Conservation (phyloP, 208 protist genomes). For the Crithidia brevicula region DNA sequence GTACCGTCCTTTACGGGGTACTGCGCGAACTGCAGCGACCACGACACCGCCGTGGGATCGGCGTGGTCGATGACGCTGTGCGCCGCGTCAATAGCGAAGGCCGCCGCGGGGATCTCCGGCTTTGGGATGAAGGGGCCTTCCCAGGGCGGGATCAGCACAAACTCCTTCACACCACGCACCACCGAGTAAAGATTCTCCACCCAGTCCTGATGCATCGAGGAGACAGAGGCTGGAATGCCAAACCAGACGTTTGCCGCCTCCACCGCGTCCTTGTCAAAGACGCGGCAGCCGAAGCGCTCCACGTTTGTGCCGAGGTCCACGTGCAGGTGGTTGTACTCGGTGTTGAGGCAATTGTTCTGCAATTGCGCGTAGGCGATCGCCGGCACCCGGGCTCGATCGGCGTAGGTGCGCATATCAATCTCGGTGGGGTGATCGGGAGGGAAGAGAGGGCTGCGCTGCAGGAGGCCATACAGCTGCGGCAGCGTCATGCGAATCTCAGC, state of each 20-base stretch:
- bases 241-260: conserved; percentile 93
- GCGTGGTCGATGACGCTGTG: conserved; percentile 20
- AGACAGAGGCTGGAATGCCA: conserved; percentile 77
- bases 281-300: conserved; percentile 67
- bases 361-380: conserved; percentile 87
- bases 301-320: conserved; percentile 61
- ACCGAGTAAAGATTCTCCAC: conserved; percentile 94
- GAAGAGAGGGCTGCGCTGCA: conserved; percentile 51
- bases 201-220: conserved; percentile 93
- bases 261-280: conserved; percentile 61
- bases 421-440: conserved; percentile 35
- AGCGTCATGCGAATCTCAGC: conserved; percentile 77
- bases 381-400: conserved; percentile 8
- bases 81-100: conserved; percentile 51
- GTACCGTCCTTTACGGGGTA: conserved; percentile 65
- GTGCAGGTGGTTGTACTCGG: conserved; percentile 78
- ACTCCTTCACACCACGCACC: conserved; percentile 90
- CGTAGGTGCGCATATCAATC: conserved; percentile 67
- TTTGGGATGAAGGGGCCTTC: conserved; percentile 86
- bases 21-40: conserved; percentile 42
- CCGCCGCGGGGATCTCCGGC: conserved; percentile 69
- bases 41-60: conserved; percentile 21
- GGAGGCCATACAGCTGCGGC: conserved; percentile 75
- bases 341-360: conserved; percentile 91
- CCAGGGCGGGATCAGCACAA: conserved; percentile 90